phyloP scores from a whole-genome alignment of 1,284 basidiomycete genomes.

The Exobasidium cylindrosporum region DNA sequence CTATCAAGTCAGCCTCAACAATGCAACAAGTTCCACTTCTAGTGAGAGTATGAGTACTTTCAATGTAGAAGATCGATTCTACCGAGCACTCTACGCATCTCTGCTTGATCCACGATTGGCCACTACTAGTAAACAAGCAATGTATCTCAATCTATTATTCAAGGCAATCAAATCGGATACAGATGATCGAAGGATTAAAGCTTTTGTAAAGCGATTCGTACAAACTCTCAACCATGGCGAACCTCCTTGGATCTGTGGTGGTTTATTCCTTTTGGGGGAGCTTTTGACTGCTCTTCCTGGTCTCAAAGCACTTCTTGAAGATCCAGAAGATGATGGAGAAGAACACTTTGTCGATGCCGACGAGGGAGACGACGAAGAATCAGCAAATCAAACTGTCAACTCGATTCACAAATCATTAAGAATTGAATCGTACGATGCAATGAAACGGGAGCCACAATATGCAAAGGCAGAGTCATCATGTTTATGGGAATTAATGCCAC shows the following conservation, averaged over 20 bases:
- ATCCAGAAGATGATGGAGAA: slow-evolving; percentile 57
- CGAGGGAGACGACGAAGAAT: slow-evolving; percentile 44
- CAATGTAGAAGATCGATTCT: slow-evolving; percentile 68
- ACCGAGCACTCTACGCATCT: slow-evolving; percentile 84
- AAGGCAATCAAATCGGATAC: slow-evolving; percentile 81
- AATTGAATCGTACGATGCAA: slow-evolving; percentile 32
- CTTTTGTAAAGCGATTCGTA: slow-evolving; percentile 80
- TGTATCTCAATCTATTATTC: slow-evolving; percentile 95
- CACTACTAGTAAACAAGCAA: slow-evolving; percentile 86
- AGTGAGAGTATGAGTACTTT: background rate
- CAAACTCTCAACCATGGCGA: slow-evolving; percentile 77
- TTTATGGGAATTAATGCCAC: slow-evolving; percentile 58
- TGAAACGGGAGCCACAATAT: slow-evolving; percentile 85
- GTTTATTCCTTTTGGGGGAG: slow-evolving; percentile 65
- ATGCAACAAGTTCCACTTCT: background rate
- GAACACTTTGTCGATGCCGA: slow-evolving; percentile 60
- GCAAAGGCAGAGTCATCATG: slow-evolving; percentile 72
- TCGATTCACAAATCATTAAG: background rate
- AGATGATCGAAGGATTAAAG: slow-evolving; percentile 68
- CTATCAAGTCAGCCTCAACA: slow-evolving; percentile 66
- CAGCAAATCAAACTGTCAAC: slow-evolving; percentile 65
- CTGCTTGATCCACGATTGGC: slow-evolving; percentile 78
- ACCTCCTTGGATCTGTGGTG: slow-evolving; percentile 85
- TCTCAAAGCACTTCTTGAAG: slow-evolving; percentile 67
- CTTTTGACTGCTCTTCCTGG: slow-evolving; percentile 73